A percentile compares a stretch with the other conserved stretches of the same genome.
Evolutionary conservation across 1,284 basidiomycete genomes (phyloP).

Genomic region (Malassezia restricta): DNA sequence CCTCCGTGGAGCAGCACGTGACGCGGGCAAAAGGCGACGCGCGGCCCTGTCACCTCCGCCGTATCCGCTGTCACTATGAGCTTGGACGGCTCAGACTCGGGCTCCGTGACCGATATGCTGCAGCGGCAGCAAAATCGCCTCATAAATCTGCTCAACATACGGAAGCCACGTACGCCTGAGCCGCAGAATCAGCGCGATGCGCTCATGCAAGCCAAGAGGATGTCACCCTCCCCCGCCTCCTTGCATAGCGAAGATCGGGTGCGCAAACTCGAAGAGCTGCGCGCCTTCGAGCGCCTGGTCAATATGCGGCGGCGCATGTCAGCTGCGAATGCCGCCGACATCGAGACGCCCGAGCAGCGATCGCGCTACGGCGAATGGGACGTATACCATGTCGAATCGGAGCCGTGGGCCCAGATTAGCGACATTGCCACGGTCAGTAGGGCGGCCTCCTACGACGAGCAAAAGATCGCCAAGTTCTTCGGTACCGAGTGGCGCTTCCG

Average conservation of each 20-base stretch:
- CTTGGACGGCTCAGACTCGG: not conserved
- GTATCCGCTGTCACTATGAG: not conserved
- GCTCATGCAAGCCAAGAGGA: not conserved
- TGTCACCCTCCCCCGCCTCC: not conserved
- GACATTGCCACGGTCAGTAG: constrained; percentile 16
- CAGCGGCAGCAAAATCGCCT: not conserved
- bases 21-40: not conserved
- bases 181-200: not conserved
- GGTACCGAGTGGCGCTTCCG: constrained; percentile 16
- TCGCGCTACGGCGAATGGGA: constrained; percentile 21
- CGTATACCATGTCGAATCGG: constrained; percentile 4
- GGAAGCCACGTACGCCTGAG: not conserved
- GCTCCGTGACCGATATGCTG: not conserved
- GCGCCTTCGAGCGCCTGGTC: constrained; percentile 11
- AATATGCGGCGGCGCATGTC: constrained; percentile 12
- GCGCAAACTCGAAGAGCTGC: constrained; percentile 8
- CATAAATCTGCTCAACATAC: not conserved
- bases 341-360: constrained; percentile 32
- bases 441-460: constrained; percentile 6
- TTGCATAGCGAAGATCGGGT: not conserved
- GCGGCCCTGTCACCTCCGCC: not conserved
- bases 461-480: constrained; percentile 16
- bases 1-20: not conserved
- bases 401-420: constrained; percentile 12
- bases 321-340: constrained; percentile 18